phyloP scores from a whole-genome alignment of 345 rosid species.

The Melaleuca alternifolia region DNA sequence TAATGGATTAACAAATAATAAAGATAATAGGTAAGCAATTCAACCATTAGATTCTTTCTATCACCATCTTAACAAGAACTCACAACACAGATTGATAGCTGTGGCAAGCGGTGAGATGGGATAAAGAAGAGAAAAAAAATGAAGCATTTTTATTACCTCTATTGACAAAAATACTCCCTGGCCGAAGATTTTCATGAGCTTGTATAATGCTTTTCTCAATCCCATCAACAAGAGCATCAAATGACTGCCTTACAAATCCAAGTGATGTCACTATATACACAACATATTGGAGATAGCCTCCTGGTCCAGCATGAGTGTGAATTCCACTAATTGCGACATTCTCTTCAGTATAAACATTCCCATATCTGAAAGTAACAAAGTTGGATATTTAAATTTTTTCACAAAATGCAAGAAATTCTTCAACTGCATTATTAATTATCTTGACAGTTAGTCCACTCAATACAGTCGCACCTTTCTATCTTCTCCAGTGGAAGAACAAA shows the following conservation, averaged over 20 bases:
- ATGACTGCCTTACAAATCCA: conserved; percentile 69
- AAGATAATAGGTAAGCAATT: neutral
- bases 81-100: neutral
- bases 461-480: neutral
- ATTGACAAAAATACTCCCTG: conserved; percentile 44
- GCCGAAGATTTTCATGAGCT: conserved; percentile 66
- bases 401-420: neutral
- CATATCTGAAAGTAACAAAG: conserved; percentile 30
- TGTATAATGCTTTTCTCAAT: conserved; percentile 52
- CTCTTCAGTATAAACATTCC: conserved; percentile 46
- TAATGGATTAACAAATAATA: neutral
- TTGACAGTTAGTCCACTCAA: neutral
- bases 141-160: conserved; percentile 10
- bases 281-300: conserved; percentile 71
- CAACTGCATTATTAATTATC: neutral
- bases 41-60: neutral
- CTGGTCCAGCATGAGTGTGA: conserved; percentile 78
- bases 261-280: conserved; percentile 66
- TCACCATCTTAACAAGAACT: neutral
- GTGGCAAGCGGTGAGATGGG: neutral
- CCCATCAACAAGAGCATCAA: conserved; percentile 58
- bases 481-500: neutral
- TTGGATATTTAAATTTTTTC: neutral
- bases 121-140: neutral
- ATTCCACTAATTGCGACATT: conserved; percentile 76